These are phyloP conservation scores for Solanum boliviense DNA, from an alignment of 257 asterid species.

Conservation along the genomic window DNA sequence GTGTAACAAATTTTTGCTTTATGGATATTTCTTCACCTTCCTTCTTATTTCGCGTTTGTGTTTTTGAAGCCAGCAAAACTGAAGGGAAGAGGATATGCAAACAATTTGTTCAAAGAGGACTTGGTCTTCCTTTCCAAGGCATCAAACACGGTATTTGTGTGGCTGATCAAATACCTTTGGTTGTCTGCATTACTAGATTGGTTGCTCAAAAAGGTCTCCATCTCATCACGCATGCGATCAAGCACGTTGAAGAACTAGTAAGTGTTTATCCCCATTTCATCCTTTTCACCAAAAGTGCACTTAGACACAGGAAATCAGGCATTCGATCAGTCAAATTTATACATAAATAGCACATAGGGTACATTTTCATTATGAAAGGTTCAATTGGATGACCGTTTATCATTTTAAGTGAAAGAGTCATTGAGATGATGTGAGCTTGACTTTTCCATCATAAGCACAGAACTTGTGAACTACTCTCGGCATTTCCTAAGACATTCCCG, in stretches of 20 bases:
- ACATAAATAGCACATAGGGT: not conserved
- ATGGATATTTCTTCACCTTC: not conserved
- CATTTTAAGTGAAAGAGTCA: not conserved
- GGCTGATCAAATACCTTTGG: constrained; percentile 45
- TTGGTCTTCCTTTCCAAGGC: constrained; percentile 54
- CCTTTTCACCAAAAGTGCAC: not conserved
- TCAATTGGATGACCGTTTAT: not conserved
- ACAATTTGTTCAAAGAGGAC: constrained; percentile 69
- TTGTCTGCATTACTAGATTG: constrained; percentile 70
- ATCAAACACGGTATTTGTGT: not conserved
- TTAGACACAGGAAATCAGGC: not conserved
- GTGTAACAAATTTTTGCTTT: not conserved
- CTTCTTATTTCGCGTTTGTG: not conserved
- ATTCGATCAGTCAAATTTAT: not conserved
- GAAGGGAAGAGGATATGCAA: constrained; percentile 74
- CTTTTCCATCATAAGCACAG: not conserved
- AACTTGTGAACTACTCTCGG: not conserved
- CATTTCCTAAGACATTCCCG: not conserved
- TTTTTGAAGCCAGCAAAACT: constrained; percentile 33
- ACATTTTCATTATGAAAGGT: not conserved
- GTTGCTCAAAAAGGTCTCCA: constrained; percentile 96
- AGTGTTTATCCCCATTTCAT: constrained; percentile 18
- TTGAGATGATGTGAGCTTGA: not conserved
- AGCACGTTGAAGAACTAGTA: constrained; percentile 48
- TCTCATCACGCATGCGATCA: constrained; percentile 64